Conservation (phyloP, 495 filamentous ascomycete species). For the Elasticomyces elasticus region DNA sequence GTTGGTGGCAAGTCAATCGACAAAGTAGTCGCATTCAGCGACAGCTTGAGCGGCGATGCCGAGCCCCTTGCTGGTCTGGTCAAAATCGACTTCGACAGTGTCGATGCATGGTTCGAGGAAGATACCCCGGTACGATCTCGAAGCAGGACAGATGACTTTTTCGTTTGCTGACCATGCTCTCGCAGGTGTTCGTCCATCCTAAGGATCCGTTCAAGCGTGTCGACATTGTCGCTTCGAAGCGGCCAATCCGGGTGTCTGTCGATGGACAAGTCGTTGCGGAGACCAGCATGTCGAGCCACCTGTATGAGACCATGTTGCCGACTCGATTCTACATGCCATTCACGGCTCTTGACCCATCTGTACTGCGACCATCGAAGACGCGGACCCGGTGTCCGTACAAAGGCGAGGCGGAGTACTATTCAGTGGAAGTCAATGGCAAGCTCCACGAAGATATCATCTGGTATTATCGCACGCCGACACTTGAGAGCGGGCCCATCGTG, state of each 20-base stretch:
- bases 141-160: no score
- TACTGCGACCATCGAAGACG: slow-evolving; percentile 36
- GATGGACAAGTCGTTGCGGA: slow-evolving; percentile 39
- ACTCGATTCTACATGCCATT: slow-evolving; percentile 44
- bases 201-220: slow-evolving; percentile 53
- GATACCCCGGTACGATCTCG: no score
- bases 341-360: slow-evolving; percentile 33
- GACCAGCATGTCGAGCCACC: slow-evolving; percentile 30
- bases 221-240: slow-evolving; percentile 42
- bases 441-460: slow-evolving; percentile 41
- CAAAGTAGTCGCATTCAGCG: slow-evolving; percentile 12
- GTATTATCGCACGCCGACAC: slow-evolving; percentile 45
- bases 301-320: slow-evolving; percentile 44
- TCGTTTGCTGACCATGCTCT: no score
- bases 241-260: slow-evolving; percentile 40
- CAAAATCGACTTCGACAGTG: slow-evolving; percentile 22
- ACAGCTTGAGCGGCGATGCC: slow-evolving; percentile 6
- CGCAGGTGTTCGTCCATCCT: slow-evolving; percentile 49
- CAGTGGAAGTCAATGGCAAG: slow-evolving; percentile 34
- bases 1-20: slow-evolving; percentile 4
- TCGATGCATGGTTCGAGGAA: slow-evolving; percentile 51
- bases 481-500: slow-evolving; percentile 39
- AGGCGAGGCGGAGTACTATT: slow-evolving; percentile 45
- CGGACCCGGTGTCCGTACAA: slow-evolving; percentile 48
- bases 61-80: slow-evolving; percentile 25